These are phyloP conservation scores for Cordyceps fumosorosea DNA, from an alignment of 2,329 filamentous ascomycete genomes.

Conservation along the genomic window DNA sequence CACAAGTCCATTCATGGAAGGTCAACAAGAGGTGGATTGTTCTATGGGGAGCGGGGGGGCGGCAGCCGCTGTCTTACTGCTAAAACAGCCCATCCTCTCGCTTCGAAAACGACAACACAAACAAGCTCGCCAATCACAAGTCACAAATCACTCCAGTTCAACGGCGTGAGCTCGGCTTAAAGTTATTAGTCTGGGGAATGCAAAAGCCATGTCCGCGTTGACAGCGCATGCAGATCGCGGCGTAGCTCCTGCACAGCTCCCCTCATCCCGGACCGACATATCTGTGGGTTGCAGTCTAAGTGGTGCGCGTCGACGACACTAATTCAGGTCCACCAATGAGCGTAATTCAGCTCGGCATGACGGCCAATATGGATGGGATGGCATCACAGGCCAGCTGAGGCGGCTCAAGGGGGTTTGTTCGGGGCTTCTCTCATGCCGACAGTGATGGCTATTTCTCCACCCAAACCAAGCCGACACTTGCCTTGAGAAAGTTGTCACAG, in stretches of 20 bases:
- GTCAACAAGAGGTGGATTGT: not conserved
- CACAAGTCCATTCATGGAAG: slow-evolving; percentile 2
- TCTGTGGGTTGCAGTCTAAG: not conserved
- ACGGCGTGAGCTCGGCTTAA: not conserved
- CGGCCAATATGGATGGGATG: not conserved
- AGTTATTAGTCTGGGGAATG: not conserved
- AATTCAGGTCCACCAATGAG: not conserved
- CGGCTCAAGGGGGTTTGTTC: not conserved
- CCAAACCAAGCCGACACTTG: not conserved
- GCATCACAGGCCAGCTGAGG: slow-evolving; percentile 3
- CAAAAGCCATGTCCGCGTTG: not conserved
- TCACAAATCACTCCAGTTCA: not conserved
- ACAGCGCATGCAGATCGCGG: not conserved
- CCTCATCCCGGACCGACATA: slow-evolving; percentile 7
- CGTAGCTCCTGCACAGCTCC: not conserved
- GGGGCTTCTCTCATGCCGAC: not conserved
- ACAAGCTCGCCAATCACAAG: no score
- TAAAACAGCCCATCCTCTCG: not conserved
- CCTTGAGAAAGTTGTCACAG: not conserved
- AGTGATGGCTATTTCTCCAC: not conserved
- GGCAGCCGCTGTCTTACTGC: not conserved
- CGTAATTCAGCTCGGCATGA: not conserved
- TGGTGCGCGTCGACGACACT: not conserved
- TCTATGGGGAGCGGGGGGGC: not conserved
- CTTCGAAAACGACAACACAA: not conserved